A percentile compares a stretch with the other conserved stretches of the same genome.
Evolutionary conservation across 768 basidiomycete genomes (phyloP).

Genomic region (Cubamyces lactineus): DNA sequence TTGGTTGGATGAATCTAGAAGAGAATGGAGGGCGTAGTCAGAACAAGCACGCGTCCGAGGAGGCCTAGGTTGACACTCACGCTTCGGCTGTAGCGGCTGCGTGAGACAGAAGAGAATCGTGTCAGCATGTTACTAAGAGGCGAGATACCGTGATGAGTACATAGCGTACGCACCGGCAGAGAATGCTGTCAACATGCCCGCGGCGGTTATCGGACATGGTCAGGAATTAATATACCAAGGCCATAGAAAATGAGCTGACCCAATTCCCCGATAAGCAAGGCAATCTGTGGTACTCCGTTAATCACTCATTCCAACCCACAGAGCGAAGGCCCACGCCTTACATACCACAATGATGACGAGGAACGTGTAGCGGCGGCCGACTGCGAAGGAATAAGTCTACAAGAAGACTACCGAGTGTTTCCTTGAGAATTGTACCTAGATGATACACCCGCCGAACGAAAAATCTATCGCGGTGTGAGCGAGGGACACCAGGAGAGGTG

Average conservation of each 20-base stretch:
- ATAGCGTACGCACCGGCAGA: not conserved
- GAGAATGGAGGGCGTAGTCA: not conserved
- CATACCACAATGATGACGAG: not conserved
- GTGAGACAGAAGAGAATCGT: not conserved
- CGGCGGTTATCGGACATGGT: not conserved
- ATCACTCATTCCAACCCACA: not conserved
- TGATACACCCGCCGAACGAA: not conserved
- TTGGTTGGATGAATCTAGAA: constrained; percentile 1
- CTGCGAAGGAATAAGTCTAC: too few species aligned
- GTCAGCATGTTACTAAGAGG: not conserved
- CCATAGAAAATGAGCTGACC: not conserved
- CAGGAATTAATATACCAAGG: not conserved
- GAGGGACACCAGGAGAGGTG: not conserved
- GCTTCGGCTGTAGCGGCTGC: constrained; percentile 4
- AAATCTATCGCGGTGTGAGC: not conserved
- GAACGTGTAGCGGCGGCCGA: not conserved
- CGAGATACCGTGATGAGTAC: not conserved
- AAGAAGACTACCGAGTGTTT: too few species aligned
- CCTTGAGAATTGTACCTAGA: not conserved
- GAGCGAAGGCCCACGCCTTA: not conserved
- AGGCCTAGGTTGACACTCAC: not conserved
- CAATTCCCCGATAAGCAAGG: not conserved
- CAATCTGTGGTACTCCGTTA: not conserved
- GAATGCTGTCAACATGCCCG: not conserved
- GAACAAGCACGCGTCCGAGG: not conserved